These are phyloP conservation scores for Backusella sp. DNA, from an alignment of 192 early-diverging fungal species.

Conservation along the genomic window DNA sequence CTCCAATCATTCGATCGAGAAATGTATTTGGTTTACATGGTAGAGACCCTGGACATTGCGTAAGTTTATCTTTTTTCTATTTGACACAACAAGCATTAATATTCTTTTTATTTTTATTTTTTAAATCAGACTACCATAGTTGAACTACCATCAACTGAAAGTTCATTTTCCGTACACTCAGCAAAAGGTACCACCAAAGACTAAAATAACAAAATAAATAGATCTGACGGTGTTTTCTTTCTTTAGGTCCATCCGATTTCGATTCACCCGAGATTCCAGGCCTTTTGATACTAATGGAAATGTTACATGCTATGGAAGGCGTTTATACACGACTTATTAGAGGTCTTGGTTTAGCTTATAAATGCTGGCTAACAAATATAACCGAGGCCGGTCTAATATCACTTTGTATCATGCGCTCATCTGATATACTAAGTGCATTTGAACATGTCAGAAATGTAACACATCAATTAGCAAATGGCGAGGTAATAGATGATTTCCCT, in stretches of 20 bases:
- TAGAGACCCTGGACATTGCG: constrained; percentile 1
- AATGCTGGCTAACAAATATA: constrained; percentile 36
- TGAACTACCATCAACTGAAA: constrained; percentile 3
- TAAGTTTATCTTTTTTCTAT: background rate
- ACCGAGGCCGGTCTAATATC: constrained; percentile 45
- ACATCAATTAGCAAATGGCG: constrained; percentile 29
- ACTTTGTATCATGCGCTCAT: constrained; percentile 46
- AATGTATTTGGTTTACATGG: constrained; percentile 7
- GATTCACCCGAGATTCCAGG: constrained; percentile 51
- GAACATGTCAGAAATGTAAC: constrained; percentile 46
- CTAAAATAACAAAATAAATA: background rate
- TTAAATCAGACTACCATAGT: background rate
- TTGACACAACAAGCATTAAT: background rate
- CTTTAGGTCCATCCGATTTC: constrained; percentile 41
- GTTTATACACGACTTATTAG: constrained; percentile 55
- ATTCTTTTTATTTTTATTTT: background rate
- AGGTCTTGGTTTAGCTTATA: constrained; percentile 54
- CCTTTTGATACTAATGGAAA: constrained; percentile 49
- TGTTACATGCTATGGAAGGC: constrained; percentile 54
- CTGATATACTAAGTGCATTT: constrained; percentile 48
- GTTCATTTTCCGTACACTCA: constrained; percentile 14
- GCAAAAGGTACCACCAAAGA: constrained; percentile 4
- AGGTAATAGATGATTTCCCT: background rate
- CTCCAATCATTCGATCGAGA: constrained; percentile 6
- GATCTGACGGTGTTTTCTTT: background rate